Evolutionary conservation across 192 early-diverging fungal species (phyloP).

Genomic region (Mortierella antarctica): DNA sequence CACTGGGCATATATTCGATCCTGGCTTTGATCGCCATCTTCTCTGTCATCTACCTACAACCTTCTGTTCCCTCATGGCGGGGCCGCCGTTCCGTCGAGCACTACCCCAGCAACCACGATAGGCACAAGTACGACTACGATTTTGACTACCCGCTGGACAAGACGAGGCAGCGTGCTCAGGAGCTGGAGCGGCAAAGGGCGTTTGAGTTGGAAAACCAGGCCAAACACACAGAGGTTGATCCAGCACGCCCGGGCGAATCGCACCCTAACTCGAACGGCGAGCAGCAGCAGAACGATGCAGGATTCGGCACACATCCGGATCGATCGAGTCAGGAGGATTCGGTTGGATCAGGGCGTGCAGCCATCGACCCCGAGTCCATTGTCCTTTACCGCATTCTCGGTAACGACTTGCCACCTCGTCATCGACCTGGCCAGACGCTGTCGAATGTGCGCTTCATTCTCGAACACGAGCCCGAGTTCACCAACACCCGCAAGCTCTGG

Average conservation of each 20-base stretch:
- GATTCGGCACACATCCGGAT: neutral
- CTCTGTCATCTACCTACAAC: conserved; percentile 37
- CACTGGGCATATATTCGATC: conserved; percentile 11
- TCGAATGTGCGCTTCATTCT: conserved; percentile 70
- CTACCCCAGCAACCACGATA: conserved; percentile 39
- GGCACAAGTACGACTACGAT: conserved; percentile 47
- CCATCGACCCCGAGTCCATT: conserved; percentile 51
- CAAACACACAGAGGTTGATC: too few species aligned
- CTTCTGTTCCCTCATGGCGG: conserved; percentile 19
- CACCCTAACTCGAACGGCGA: neutral
- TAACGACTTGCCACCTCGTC: conserved; percentile 72
- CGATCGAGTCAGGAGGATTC: neutral
- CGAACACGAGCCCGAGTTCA: conserved; percentile 67
- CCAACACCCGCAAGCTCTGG: conserved; percentile 67
- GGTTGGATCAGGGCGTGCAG: neutral
- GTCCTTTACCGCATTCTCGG: conserved; percentile 67
- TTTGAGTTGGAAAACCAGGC: conserved; percentile 3
- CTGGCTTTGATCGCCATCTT: conserved; percentile 34
- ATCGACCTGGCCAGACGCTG: conserved; percentile 68
- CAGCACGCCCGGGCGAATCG: too few species aligned
- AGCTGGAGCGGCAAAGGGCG: conserved; percentile 36
- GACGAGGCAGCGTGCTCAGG: conserved; percentile 27
- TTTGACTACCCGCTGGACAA: conserved; percentile 47
- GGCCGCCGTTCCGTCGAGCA: conserved; percentile 7
- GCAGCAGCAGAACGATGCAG: neutral